phyloP scores from a whole-genome alignment of 495 filamentous ascomycete genomes.

The Hyaloscypha hepaticicola region DNA sequence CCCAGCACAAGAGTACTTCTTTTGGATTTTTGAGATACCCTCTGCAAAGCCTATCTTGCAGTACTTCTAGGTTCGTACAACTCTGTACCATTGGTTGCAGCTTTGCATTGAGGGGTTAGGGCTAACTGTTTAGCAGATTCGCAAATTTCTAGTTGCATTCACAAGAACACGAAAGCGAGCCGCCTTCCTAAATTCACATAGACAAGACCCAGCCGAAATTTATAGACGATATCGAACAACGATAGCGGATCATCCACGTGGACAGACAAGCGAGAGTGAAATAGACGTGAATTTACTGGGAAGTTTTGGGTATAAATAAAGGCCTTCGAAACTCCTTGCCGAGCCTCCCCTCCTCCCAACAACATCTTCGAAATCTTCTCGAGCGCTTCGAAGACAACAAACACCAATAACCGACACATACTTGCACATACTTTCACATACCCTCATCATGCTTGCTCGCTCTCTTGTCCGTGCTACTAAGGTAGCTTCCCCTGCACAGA shows the following conservation, averaged over 20 bases:
- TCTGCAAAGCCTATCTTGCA: neutral
- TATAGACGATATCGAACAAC: neutral
- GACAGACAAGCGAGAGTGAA: neutral
- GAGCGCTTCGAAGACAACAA: neutral
- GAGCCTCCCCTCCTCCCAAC: neutral
- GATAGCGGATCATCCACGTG: neutral
- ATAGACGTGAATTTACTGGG: neutral
- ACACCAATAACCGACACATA: neutral
- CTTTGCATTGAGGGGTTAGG: neutral
- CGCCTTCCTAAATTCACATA: neutral
- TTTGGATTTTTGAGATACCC: slow-evolving; percentile 1
- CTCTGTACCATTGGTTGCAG: neutral
- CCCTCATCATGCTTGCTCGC: slow-evolving; percentile 22
- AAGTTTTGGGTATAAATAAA: neutral
- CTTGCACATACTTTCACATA: slow-evolving; percentile 6
- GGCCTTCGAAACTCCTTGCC: neutral
- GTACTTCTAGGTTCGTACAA: neutral
- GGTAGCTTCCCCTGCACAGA: neutral
- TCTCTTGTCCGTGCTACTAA: slow-evolving; percentile 18
- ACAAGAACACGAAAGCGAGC: neutral
- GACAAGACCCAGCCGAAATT: neutral
- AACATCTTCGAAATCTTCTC: neutral
- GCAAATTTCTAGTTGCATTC: neutral
- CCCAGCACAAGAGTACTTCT: neutral
- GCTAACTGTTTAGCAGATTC: neutral